phyloP scores from a whole-genome alignment of 345 rosid species.

The Eutrema heterophyllum region DNA sequence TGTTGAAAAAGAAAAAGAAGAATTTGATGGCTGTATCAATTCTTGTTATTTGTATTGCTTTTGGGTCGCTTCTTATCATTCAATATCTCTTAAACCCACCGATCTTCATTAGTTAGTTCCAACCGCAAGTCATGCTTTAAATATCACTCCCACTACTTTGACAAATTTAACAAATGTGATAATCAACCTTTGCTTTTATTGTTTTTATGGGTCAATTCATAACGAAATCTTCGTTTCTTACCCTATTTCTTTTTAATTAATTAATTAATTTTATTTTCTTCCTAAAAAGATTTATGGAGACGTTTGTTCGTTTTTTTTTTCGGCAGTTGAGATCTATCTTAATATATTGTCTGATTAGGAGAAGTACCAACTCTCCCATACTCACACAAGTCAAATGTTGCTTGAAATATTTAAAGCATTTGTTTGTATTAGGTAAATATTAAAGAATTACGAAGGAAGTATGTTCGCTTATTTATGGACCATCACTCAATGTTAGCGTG shows the following conservation, averaged over 20 bases:
- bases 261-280: not conserved
- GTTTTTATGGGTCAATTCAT: not conserved
- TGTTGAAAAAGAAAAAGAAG: too few species aligned
- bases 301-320: slow-evolving; percentile 2
- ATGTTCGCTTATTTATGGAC: not conserved
- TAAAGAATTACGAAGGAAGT: not conserved
- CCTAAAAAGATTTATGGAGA: not conserved
- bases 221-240: not conserved
- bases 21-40: not conserved
- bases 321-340: slow-evolving; percentile 17
- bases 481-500: not conserved
- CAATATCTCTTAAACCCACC: slow-evolving; percentile 12
- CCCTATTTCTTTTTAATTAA: not conserved
- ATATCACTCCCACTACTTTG: not conserved
- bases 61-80: not conserved
- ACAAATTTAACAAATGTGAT: not conserved
- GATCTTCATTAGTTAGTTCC: slow-evolving; percentile 2
- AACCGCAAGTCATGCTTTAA: slow-evolving; percentile 17
- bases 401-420: not conserved
- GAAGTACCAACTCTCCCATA: slow-evolving; percentile 24
- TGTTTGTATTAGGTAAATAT: not conserved
- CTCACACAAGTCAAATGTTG: slow-evolving; percentile 14
- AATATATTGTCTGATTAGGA: slow-evolving; percentile 4
- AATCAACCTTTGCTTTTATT: not conserved
- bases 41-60: not conserved